A percentile compares a stretch with the other conserved stretches of the same genome.
Conservation (phyloP, 2,329 filamentous ascomycete genomes). For the Hymenoscyphus occultus region DNA sequence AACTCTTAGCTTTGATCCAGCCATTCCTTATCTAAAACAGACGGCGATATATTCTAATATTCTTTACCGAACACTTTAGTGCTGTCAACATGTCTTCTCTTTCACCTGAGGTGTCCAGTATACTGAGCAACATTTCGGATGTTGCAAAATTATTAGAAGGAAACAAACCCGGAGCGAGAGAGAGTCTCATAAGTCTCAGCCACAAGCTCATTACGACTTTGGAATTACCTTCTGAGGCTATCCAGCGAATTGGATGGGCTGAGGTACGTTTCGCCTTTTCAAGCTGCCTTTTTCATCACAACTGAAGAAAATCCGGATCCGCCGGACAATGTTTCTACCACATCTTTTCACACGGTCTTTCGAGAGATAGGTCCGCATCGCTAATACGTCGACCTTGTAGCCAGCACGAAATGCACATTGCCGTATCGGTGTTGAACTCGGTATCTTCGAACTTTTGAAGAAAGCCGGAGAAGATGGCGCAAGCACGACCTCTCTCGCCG, state of each 20-base stretch:
- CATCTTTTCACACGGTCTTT: background rate
- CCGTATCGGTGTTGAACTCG: background rate
- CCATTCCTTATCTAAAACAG: too few species aligned
- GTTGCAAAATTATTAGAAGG: slow-evolving; percentile 36
- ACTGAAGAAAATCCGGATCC: too few species aligned
- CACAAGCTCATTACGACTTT: slow-evolving; percentile 36
- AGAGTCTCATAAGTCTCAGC: slow-evolving; percentile 39
- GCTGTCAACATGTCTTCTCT: background rate
- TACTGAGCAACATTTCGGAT: background rate
- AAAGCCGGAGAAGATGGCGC: background rate
- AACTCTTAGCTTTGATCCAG: too few species aligned
- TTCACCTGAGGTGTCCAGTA: background rate
- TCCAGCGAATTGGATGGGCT: slow-evolving; percentile 41
- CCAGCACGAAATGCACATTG: background rate
- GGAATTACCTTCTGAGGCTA: slow-evolving; percentile 38
- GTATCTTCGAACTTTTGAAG: slow-evolving; percentile 1
- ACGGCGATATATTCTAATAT: background rate
- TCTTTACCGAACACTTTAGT: background rate
- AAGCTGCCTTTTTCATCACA: background rate
- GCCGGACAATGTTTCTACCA: background rate
- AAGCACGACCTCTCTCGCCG: background rate
- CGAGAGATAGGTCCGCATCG: background rate
- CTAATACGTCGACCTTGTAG: background rate
- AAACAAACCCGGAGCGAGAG: slow-evolving; percentile 38
- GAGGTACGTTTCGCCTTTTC: slow-evolving; percentile 33